Percentiles rank a stretch among this genome's conserved stretches.
Conservation (phyloP, 768 basidiomycete species). For the Tephrocybe sp. region DNA sequence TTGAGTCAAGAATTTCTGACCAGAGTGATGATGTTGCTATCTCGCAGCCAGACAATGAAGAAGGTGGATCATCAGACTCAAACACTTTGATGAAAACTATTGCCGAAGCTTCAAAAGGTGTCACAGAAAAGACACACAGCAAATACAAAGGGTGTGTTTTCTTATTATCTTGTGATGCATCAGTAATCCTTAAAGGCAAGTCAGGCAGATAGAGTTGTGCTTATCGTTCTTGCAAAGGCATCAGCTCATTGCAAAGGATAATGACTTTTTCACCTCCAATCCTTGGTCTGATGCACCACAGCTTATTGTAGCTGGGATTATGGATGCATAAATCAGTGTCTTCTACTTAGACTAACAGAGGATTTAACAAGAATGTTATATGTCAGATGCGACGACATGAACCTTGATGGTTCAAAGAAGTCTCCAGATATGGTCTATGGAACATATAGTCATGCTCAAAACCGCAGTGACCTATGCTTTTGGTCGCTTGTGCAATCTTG, state of each 20-base stretch:
- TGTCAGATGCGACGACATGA: slow-evolving; percentile 24
- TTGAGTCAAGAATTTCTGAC: not conserved
- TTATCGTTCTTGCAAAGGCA: slow-evolving; percentile 15
- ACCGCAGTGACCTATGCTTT: slow-evolving; percentile 25
- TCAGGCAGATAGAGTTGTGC: slow-evolving; percentile 18
- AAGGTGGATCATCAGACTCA: not conserved
- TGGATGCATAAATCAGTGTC: slow-evolving; percentile 20
- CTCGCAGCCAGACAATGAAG: slow-evolving; percentile 8
- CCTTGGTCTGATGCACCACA: slow-evolving; percentile 16
- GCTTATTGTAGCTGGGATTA: slow-evolving; percentile 27
- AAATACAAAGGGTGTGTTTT: slow-evolving; percentile 26
- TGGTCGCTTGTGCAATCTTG: slow-evolving; percentile 18
- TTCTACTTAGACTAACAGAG: not conserved
- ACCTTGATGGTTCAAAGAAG: slow-evolving; percentile 21
- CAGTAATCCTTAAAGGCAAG: not conserved
- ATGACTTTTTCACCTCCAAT: slow-evolving; percentile 15
- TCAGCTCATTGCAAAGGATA: slow-evolving; percentile 14
- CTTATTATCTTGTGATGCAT: not conserved
- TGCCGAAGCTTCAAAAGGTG: slow-evolving; percentile 24
- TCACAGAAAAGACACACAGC: slow-evolving; percentile 25
- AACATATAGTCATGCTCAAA: slow-evolving; percentile 32
- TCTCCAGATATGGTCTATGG: slow-evolving; percentile 4
- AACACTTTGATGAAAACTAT: not conserved
- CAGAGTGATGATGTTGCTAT: not conserved
- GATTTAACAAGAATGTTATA: not conserved